Evolutionary conservation across 2,329 filamentous ascomycete genomes (phyloP), one percentile per base, ranked within the genome.

Genomic region (Thelonectria blattea): DNA sequence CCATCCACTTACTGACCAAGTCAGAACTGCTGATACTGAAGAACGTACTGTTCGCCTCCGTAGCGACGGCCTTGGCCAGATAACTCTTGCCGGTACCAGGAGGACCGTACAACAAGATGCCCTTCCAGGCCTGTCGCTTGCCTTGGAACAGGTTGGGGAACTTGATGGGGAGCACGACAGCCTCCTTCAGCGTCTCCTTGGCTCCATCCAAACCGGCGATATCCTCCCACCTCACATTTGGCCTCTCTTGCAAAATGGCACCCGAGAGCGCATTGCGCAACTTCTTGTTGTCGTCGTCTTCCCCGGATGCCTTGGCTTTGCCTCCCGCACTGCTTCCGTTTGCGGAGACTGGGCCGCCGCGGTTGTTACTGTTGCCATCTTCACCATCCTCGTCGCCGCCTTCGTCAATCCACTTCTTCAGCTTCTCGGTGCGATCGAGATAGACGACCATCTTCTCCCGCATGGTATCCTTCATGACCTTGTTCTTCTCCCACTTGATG

Each of bases 1-100:
- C 95, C 95, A 99, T 99, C 95, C 95, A 99, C 76, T 99, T 99
- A 76, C 92, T 97, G 62, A 99, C 95, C 77, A 99, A 78, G 75
- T 99, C 95, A 74, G 92, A 96, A 83, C 92, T 96, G 79, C 92
- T 96, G 67, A 99, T 94, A 73, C 93, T 97, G 85, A 99, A 99
- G 76, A 99, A 99, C 3, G 95, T 98, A 78, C 93, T 97, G 78
- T 99, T 98, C 60, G 95, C 95, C 79, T 99, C 95, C 17, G 95
- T 99, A 54, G 95, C 95, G 52, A 99, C 94, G 2, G 95, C 95
- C 78, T 98, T 99, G 64, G 95, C 95, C 55, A 99, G 82, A 77
- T 97, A 97, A 82, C 91, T 95, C 83, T 99, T 99, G 80, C 95
- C 95, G 5, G 95, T 99, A 72, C 95, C 95, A 0, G 95, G 95